Conservation (phyloP, 768 basidiomycete genomes). For the Cyclocybe aegerita region DNA sequence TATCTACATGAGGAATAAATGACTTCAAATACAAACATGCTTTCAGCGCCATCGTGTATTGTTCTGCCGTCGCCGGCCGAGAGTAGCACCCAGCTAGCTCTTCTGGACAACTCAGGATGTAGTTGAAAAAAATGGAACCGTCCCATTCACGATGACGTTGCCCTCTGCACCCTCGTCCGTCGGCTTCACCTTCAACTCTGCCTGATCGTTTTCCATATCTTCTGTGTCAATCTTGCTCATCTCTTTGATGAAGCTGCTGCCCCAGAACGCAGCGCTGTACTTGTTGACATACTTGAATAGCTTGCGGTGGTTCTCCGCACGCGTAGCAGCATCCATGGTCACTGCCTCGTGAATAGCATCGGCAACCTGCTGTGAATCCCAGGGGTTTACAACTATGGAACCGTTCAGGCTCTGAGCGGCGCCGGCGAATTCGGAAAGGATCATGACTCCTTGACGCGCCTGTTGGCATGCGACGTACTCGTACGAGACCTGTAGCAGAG, state of each 20-base stretch:
- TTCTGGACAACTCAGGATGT: not conserved
- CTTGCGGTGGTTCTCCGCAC: constrained; percentile 94
- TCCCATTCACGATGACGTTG: constrained; percentile 38
- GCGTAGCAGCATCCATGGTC: constrained; percentile 77
- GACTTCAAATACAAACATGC: no score
- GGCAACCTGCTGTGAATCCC: constrained; percentile 98
- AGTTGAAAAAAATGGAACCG: constrained; percentile 22
- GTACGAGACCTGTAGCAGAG: constrained; percentile 82
- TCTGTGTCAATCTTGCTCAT: constrained; percentile 62
- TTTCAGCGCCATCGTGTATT: not conserved
- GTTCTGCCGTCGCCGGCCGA: no score
- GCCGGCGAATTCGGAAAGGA: constrained; percentile 97
- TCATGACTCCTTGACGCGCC: constrained; percentile 92
- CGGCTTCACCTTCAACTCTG: constrained; percentile 27
- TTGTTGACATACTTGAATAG: constrained; percentile 96
- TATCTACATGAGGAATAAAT: no score
- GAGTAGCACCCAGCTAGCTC: no score
- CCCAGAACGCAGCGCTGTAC: constrained; percentile 93
- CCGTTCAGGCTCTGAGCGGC: constrained; percentile 96
- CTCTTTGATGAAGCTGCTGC: constrained; percentile 85
- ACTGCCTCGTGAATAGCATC: constrained; percentile 97
- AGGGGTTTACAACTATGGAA: constrained; percentile 95
- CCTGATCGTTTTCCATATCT: constrained; percentile 33
- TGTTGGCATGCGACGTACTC: constrained; percentile 98
- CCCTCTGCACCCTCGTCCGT: constrained; percentile 23